A percentile compares a stretch with the other conserved stretches of the same genome.
Conservation (phyloP, 768 basidiomycete genomes). For the Rhodotorula toruloides region DNA sequence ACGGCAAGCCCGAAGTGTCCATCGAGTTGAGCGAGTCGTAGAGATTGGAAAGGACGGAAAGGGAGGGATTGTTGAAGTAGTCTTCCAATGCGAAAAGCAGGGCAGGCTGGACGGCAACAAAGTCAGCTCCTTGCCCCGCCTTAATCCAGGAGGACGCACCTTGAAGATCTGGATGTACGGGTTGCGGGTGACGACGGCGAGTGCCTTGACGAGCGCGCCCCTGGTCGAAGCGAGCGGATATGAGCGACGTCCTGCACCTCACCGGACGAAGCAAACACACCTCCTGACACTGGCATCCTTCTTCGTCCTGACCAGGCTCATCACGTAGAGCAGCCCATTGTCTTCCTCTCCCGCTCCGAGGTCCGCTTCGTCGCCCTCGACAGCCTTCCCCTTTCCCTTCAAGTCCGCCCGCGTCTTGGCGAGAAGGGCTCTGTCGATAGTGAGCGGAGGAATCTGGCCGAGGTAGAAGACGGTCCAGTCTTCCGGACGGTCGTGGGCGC, state of each 20-base stretch:
- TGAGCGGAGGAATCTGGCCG: conserved; percentile 82
- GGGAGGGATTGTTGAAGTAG: conserved; percentile 81
- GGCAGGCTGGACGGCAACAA: conserved; percentile 61
- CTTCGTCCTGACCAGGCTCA: conserved; percentile 87
- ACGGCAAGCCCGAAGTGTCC: conserved; percentile 72
- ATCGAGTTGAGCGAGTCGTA: conserved; percentile 87
- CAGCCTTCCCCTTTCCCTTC: conserved; percentile 11
- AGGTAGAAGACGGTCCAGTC: conserved; percentile 99
- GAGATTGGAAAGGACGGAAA: conserved; percentile 79
- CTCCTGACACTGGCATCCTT: conserved; percentile 75
- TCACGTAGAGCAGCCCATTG: conserved; percentile 70
- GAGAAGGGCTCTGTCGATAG: conserved; percentile 70
- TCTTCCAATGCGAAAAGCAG: conserved; percentile 90
- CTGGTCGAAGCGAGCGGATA: conserved; percentile 49
- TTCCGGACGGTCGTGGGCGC: conserved; percentile 86
- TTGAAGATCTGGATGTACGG: conserved; percentile 96
- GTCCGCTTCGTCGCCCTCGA: conserved; percentile 52
- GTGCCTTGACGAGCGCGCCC: conserved; percentile 87
- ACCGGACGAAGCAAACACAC: conserved; percentile 49
- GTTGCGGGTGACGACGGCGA: conserved; percentile 87
- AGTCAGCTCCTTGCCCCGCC: neutral
- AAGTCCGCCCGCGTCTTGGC: conserved; percentile 45
- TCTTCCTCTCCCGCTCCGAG: conserved; percentile 45
- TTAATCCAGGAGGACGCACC: conserved; percentile 50
- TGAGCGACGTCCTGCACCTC: neutral